Evolutionary conservation across 805 yeast species (phyloP).

Genomic region (Wickerhamomyces chaumierensis): DNA sequence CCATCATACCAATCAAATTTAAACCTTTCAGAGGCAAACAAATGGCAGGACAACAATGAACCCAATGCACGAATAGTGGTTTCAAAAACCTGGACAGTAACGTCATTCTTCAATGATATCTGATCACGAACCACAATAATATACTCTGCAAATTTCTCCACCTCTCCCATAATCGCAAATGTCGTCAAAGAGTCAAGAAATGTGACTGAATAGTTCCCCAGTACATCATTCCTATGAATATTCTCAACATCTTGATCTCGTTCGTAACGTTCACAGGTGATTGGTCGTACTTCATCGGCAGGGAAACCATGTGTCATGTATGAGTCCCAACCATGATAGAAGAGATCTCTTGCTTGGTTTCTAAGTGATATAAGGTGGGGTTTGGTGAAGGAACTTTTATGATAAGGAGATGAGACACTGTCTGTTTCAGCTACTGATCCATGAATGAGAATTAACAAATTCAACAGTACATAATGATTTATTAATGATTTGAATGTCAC

Average conservation of each 20-base stretch:
- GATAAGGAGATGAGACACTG: not conserved
- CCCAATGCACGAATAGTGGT: conserved; percentile 76
- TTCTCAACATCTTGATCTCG: conserved; percentile 49
- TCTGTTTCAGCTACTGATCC: too few relatives aligned
- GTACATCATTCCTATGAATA: conserved; percentile 61
- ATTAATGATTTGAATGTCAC: too few relatives aligned
- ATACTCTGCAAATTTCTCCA: conserved; percentile 37
- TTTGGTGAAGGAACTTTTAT: conserved; percentile 12
- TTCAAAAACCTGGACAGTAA: conserved; percentile 83
- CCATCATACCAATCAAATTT: conserved; percentile 48
- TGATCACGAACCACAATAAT: conserved; percentile 21
- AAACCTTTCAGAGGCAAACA: conserved; percentile 38
- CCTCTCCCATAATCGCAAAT: conserved; percentile 59
- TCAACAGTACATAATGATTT: too few relatives aligned
- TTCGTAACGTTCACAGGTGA: conserved; percentile 57
- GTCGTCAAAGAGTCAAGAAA: conserved; percentile 74
- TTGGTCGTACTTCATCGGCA: conserved; percentile 68
- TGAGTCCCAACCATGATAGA: conserved; percentile 64
- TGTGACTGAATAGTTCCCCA: conserved; percentile 77
- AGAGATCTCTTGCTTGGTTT: conserved; percentile 42
- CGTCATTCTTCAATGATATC: conserved; percentile 25
- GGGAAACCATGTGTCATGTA: conserved; percentile 70
- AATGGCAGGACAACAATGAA: conserved; percentile 68
- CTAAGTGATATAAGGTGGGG: conserved; percentile 21
- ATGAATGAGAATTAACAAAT: too few relatives aligned